Evolutionary conservation across 2,329 filamentous ascomycete genomes (phyloP).

Genomic region (Arthrobotrys iridis): DNA sequence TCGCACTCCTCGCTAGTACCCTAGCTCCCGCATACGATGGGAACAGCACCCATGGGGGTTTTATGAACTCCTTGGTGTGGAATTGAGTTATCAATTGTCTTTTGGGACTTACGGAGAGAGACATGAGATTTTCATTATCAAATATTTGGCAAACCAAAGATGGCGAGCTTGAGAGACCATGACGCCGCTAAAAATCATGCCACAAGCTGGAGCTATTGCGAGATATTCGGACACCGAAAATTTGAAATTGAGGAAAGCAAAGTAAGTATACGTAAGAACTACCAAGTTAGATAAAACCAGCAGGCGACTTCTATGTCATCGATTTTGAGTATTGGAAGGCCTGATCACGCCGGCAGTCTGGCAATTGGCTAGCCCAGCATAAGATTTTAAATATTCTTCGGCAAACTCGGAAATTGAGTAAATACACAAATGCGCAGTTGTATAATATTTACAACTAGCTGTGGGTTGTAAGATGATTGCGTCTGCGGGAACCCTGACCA

Average conservation of each 20-base stretch:
- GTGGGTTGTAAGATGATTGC: not conserved
- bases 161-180: not conserved
- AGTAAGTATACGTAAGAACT: not conserved
- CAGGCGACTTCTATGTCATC: no score
- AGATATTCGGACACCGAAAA: not conserved
- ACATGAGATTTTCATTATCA: constrained; percentile 3
- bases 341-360: not conserved
- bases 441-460: not conserved
- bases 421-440: no score
- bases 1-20: constrained; percentile 1
- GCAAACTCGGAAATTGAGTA: constrained; percentile 2
- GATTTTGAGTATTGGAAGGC: not conserved
- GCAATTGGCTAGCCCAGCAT: not conserved
- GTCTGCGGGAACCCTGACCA: not conserved
- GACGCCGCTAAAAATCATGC: not conserved
- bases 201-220: constrained; percentile 14
- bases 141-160: not conserved
- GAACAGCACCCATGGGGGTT: constrained; percentile 4
- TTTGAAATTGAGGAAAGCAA: not conserved
- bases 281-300: no score
- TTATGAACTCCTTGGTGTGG: not conserved
- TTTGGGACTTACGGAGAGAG: not conserved
- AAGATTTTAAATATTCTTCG: no score
- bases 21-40: constrained; percentile 24
- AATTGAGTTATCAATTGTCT: not conserved